These are phyloP conservation scores for Vitis amurensis DNA, from an alignment of 164 flowering plant species.

Conservation along the genomic window DNA sequence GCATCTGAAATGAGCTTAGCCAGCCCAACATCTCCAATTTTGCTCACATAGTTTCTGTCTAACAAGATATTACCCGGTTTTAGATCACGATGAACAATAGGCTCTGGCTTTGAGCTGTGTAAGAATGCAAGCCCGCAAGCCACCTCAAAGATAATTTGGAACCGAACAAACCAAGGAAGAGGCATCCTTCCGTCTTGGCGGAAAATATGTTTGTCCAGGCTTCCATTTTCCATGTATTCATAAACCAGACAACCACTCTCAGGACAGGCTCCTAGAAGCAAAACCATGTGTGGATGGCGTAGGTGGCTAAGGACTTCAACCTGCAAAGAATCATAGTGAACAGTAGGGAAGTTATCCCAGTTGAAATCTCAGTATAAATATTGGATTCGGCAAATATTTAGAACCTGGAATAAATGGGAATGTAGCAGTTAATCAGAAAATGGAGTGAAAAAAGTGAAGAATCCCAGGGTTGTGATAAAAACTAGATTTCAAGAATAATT, in stretches of 20 bases:
- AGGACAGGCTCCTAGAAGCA: conserved; percentile 86
- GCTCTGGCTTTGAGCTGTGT: conserved; percentile 72
- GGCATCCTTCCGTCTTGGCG: conserved; percentile 37
- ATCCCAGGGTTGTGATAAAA: too few relatives aligned
- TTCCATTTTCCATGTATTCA: conserved; percentile 86
- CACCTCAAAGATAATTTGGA: conserved; percentile 61
- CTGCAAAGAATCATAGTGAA: conserved; percentile 32
- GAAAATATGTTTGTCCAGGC: conserved; percentile 61
- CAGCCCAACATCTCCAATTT: conserved; percentile 83
- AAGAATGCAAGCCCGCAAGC: conserved; percentile 86
- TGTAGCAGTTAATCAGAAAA: too few relatives aligned
- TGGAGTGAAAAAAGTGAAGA: too few relatives aligned
- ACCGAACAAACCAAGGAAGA: conserved; percentile 78
- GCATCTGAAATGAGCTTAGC: conserved; percentile 62
- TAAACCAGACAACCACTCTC: conserved; percentile 76
- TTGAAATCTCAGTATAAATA: neutral
- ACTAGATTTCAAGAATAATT: too few relatives aligned
- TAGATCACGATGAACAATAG: conserved; percentile 79
- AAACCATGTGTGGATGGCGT: conserved; percentile 72
- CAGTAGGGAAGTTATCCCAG: neutral
- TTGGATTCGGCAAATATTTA: too few relatives aligned
- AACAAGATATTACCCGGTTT: conserved; percentile 85
- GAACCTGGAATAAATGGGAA: neutral
- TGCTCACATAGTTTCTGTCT: conserved; percentile 65
- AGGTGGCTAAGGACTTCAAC: conserved; percentile 78